Evolutionary conservation across 1,139 yeast genomes (phyloP).

Genomic region (Nakaseomyces nivariensis): DNA sequence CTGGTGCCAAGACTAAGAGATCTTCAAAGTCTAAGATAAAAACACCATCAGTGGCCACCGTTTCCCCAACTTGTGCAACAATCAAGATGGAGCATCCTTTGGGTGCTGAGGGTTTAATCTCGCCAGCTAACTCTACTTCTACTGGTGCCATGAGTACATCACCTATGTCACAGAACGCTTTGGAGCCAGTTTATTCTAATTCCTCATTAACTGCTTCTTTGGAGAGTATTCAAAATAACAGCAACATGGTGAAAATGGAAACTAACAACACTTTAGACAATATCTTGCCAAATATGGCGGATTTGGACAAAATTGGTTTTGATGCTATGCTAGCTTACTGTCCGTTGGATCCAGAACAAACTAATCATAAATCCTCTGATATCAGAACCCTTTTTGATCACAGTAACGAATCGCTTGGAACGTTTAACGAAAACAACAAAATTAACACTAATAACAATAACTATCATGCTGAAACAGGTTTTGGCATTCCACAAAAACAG

Average conservation of each 20-base stretch:
- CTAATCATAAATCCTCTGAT: not conserved
- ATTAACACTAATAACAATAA: not conserved
- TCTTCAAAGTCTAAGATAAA: not conserved
- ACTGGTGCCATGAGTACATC: not conserved
- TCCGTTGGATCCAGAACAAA: not conserved
- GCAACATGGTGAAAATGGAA: not conserved
- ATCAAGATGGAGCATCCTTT: not conserved
- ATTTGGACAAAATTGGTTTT: not conserved
- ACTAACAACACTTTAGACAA: not conserved
- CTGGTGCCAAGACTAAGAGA: not conserved
- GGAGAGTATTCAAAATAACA: not conserved
- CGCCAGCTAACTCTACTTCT: not conserved
- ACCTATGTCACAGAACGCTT: not conserved
- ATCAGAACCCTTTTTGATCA: not conserved
- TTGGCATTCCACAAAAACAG: not conserved
- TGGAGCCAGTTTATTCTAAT: not conserved
- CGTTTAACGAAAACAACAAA: not conserved
- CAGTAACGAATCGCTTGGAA: not conserved
- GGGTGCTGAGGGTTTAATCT: not conserved
- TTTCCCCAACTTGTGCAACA: not conserved
- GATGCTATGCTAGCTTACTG: conserved; percentile 1
- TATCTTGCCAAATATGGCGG: not conserved
- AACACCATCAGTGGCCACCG: not conserved
- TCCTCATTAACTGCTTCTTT: not conserved
- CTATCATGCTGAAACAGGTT: too few relatives aligned